Evolutionary conservation across 2,329 filamentous ascomycete genomes (phyloP).

Genomic region (Calonectria pteridis): DNA sequence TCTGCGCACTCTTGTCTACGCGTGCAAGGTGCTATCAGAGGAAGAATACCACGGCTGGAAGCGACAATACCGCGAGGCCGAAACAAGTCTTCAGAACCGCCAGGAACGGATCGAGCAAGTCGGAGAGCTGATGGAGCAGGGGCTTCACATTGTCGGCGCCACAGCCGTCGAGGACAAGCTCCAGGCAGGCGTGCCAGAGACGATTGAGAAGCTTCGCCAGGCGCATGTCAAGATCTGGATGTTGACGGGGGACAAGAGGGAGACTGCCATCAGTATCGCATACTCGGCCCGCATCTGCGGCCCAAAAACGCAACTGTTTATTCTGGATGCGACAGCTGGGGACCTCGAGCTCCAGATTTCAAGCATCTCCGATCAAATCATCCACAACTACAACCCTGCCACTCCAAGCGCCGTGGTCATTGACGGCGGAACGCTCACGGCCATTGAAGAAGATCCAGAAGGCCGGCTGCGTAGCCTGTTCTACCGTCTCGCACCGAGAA

Average conservation of each 20-base stretch:
- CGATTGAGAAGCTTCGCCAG: slow-evolving; percentile 84
- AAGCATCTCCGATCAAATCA: slow-evolving; percentile 65
- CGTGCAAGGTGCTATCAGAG: slow-evolving; percentile 80
- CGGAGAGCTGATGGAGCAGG: slow-evolving; percentile 82
- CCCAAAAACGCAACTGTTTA: slow-evolving; percentile 80
- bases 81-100: slow-evolving; percentile 81
- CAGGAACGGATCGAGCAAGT: slow-evolving; percentile 83
- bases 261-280: slow-evolving; percentile 89
- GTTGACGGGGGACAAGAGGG: slow-evolving; percentile 89
- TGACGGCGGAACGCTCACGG: slow-evolving; percentile 83
- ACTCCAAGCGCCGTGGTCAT: slow-evolving; percentile 78
- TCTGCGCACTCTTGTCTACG: slow-evolving; percentile 87
- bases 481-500: slow-evolving; percentile 82
- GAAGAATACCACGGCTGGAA: slow-evolving; percentile 82
- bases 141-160: slow-evolving; percentile 82
- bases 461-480: slow-evolving; percentile 68
- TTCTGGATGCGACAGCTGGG: slow-evolving; percentile 76
- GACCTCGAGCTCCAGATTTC: slow-evolving; percentile 75
- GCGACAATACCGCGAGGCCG: slow-evolving; percentile 79
- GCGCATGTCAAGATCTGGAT: slow-evolving; percentile 95
- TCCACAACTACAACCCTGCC: slow-evolving; percentile 65
- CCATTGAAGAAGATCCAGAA: slow-evolving; percentile 71
- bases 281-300: slow-evolving; percentile 79
- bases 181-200: slow-evolving; percentile 87
- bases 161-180: slow-evolving; percentile 93